Conservation (phyloP, 164 flowering plant species). For the grape (Vitis vinifera) region DNA sequence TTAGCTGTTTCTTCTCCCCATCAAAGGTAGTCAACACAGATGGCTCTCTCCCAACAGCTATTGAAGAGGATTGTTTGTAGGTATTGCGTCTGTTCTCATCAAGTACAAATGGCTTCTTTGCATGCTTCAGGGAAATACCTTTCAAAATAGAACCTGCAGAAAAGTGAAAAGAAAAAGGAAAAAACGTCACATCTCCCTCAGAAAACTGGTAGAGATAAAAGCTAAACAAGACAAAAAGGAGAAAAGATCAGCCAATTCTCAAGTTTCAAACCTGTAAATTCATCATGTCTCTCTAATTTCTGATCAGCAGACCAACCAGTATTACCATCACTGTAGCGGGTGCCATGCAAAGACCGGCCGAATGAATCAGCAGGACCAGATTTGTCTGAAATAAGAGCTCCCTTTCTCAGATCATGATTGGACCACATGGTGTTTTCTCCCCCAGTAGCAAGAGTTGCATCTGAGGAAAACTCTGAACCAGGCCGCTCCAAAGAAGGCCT, state of each 20-base stretch:
- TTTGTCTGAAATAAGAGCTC: slow-evolving; percentile 31
- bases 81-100: slow-evolving; percentile 76
- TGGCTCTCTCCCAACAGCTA: slow-evolving; percentile 30
- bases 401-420: slow-evolving; percentile 41
- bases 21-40: slow-evolving; percentile 47
- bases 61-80: slow-evolving; percentile 39
- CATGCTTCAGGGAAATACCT: slow-evolving; percentile 40
- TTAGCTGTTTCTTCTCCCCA: slow-evolving; percentile 65
- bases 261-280: slow-evolving; percentile 41
- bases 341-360: slow-evolving; percentile 21
- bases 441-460: slow-evolving; percentile 55
- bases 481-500: slow-evolving; percentile 43
- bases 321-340: slow-evolving; percentile 32
- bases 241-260: neutral
- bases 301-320: slow-evolving; percentile 34
- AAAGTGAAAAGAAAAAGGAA: slow-evolving; percentile 2
- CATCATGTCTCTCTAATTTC: slow-evolving; percentile 43
- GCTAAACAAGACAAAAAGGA: neutral
- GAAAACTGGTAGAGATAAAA: neutral
- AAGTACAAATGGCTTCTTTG: slow-evolving; percentile 43
- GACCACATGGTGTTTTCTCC: slow-evolving; percentile 37
- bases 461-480: slow-evolving; percentile 56
- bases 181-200: neutral
- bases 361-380: slow-evolving; percentile 30
- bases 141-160: slow-evolving; percentile 41